Percentiles rank a stretch among this genome's conserved stretches.
These are phyloP conservation scores for Cryptosporidium tyzzeri DNA, from an alignment of 169 alveolate genomes.

Conservation along the genomic window DNA sequence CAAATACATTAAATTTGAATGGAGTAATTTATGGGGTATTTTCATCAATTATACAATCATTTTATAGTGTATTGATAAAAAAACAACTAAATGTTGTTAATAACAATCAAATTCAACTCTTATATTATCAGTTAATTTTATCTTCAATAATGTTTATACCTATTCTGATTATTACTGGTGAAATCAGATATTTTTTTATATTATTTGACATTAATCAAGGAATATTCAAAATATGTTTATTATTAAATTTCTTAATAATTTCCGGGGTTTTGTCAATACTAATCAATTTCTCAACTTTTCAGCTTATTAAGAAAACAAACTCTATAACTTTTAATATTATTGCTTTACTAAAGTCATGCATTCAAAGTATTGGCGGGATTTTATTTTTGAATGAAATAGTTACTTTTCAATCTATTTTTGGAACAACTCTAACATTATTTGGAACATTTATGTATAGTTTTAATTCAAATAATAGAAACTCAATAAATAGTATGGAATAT, in stretches of 20 bases:
- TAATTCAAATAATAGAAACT: not conserved
- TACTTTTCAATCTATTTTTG: slow-evolving; percentile 45
- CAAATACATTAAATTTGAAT: slow-evolving; percentile 28
- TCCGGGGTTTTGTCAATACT: slow-evolving; percentile 12
- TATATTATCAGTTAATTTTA: slow-evolving; percentile 32
- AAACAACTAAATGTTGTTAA: slow-evolving; percentile 12
- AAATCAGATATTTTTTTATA: not conserved
- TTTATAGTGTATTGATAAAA: slow-evolving; percentile 77
- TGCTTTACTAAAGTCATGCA: slow-evolving; percentile 75
- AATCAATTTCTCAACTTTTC: slow-evolving; percentile 15
- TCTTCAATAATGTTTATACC: slow-evolving; percentile 71
- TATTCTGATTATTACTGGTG: slow-evolving; percentile 52
- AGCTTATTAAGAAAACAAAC: slow-evolving; percentile 4
- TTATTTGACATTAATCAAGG: not conserved
- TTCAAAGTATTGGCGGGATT: slow-evolving; percentile 77
- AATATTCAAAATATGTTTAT: not conserved
- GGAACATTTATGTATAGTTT: slow-evolving; percentile 53
- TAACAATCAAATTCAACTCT: slow-evolving; percentile 5
- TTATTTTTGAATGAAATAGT: slow-evolving; percentile 57
- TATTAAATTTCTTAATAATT: not conserved
- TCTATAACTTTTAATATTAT: slow-evolving; percentile 75
- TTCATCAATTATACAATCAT: slow-evolving; percentile 77
- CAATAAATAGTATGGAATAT: not conserved
- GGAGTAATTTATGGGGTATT: slow-evolving; percentile 76
- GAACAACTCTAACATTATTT: slow-evolving; percentile 47